Percentiles rank a stretch among this genome's conserved stretches.
Evolutionary conservation across 2,329 filamentous ascomycete genomes (phyloP).

Genomic region (Cercospora brassicicola): DNA sequence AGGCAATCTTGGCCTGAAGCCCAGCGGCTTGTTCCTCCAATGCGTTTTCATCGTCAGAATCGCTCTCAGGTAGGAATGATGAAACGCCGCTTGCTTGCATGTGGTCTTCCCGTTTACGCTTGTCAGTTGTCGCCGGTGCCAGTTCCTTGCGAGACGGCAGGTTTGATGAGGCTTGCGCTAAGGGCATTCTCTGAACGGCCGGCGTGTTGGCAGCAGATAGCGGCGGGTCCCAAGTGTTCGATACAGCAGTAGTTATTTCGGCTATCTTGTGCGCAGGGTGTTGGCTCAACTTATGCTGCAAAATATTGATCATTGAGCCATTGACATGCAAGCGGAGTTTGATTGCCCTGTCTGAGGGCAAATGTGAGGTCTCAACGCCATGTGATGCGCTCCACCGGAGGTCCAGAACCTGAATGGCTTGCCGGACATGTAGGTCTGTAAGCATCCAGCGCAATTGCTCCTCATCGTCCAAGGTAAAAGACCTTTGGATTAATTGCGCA

Average conservation of each 20-base stretch:
- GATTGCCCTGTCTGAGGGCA: background rate
- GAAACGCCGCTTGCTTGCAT: background rate
- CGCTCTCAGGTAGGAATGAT: background rate
- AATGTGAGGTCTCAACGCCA: no score
- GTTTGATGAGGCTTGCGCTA: background rate
- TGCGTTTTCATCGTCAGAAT: conserved; percentile 21
- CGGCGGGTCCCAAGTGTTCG: background rate
- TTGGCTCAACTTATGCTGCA: background rate
- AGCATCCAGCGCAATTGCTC: conserved; percentile 3
- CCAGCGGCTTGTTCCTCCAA: conserved; percentile 17
- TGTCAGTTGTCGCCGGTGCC: background rate
- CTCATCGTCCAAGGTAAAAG: background rate
- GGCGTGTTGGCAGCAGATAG: background rate
- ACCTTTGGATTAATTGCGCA: background rate
- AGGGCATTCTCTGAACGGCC: background rate
- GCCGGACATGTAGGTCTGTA: background rate
- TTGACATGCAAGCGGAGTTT: background rate
- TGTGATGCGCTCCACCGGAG: background rate
- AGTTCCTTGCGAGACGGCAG: background rate
- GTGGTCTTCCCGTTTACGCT: conserved; percentile 5
- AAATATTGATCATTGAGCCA: background rate
- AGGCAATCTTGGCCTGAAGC: conserved; percentile 18
- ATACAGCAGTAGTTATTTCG: background rate
- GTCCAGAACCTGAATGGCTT: conserved; percentile 1
- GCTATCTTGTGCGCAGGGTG: background rate